A percentile compares a stretch with the other conserved stretches of the same genome.
Evolutionary conservation across 2,329 filamentous ascomycete genomes (phyloP).

Genomic region (Neofusicoccum sp.): DNA sequence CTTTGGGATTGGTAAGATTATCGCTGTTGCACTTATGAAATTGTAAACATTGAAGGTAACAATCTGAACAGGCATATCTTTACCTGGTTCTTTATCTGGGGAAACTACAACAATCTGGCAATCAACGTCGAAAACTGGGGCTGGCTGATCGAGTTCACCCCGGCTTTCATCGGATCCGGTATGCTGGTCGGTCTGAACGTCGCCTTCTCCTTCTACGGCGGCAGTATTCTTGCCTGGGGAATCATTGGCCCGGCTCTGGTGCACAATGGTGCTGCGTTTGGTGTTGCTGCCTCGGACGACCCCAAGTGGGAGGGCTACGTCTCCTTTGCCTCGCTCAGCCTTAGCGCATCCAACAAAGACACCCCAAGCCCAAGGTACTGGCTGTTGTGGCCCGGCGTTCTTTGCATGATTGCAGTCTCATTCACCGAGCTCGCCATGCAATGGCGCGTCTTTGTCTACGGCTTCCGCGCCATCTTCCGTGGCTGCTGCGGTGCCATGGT

Average conservation of each 20-base stretch:
- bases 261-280: constrained; percentile 53
- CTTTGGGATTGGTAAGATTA: constrained; percentile 61
- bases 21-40: neutral
- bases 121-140: constrained; percentile 63
- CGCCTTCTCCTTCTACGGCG: constrained; percentile 60
- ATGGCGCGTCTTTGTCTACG: constrained; percentile 49
- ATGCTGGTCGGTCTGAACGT: constrained; percentile 57
- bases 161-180: constrained; percentile 58
- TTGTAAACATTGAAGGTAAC: constrained; percentile 29
- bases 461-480: constrained; percentile 54
- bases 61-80: constrained; percentile 63
- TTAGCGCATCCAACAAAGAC: constrained; percentile 41
- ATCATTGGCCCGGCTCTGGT: constrained; percentile 62
- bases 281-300: constrained; percentile 40
- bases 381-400: constrained; percentile 56
- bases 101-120: constrained; percentile 52
- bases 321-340: constrained; percentile 44
- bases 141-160: constrained; percentile 62
- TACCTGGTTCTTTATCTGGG: constrained; percentile 60
- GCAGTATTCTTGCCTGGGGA: constrained; percentile 59
- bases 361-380: constrained; percentile 54
- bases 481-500: constrained; percentile 50
- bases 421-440: constrained; percentile 51
- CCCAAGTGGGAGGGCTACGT: constrained; percentile 49
- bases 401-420: constrained; percentile 54